phyloP scores from a whole-genome alignment of 345 rosid genomes.

The Raphanus sativus region DNA sequence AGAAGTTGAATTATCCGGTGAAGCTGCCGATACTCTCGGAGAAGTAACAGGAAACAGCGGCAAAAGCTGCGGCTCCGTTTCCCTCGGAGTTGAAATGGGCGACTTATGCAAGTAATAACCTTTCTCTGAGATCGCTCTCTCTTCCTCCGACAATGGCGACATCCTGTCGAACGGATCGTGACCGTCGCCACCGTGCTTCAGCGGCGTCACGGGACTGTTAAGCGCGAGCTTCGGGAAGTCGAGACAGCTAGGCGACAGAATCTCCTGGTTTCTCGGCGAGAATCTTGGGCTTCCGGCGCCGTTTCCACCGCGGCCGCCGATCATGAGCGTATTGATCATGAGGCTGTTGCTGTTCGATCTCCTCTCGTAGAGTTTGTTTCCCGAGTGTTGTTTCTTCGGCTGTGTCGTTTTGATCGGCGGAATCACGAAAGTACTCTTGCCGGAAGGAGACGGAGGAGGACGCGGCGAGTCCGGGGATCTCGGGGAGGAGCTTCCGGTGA shows the following conservation, averaged over 20 bases:
- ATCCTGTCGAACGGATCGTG: slow-evolving; percentile 59
- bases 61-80: slow-evolving; percentile 85
- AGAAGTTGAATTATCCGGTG: slow-evolving; percentile 33
- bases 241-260: slow-evolving; percentile 89
- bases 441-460: slow-evolving; percentile 37
- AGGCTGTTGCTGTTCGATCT: slow-evolving; percentile 64
- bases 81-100: slow-evolving; percentile 88
- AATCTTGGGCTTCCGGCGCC: slow-evolving; percentile 43
- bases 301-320: slow-evolving; percentile 38
- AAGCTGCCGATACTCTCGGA: slow-evolving; percentile 47
- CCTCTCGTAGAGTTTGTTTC: slow-evolving; percentile 80
- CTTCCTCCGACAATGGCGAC: slow-evolving; percentile 82
- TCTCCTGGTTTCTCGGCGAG: slow-evolving; percentile 72
- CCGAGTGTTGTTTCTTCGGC: slow-evolving; percentile 50
- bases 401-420: slow-evolving; percentile 68
- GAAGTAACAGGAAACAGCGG: slow-evolving; percentile 89
- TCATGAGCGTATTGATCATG: slow-evolving; percentile 77
- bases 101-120: slow-evolving; percentile 91
- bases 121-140: slow-evolving; percentile 79
- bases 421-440: slow-evolving; percentile 44
- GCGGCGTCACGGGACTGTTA: slow-evolving; percentile 89
- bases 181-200: slow-evolving; percentile 36
- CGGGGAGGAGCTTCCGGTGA: slow-evolving; percentile 65
- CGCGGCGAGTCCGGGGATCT: slow-evolving; percentile 43
- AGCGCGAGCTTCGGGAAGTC: slow-evolving; percentile 88